A percentile compares a stretch with the other conserved stretches of the same genome.
Conservation (phyloP, 2,329 filamentous ascomycete species). For the Paramyrothecium roridum region DNA sequence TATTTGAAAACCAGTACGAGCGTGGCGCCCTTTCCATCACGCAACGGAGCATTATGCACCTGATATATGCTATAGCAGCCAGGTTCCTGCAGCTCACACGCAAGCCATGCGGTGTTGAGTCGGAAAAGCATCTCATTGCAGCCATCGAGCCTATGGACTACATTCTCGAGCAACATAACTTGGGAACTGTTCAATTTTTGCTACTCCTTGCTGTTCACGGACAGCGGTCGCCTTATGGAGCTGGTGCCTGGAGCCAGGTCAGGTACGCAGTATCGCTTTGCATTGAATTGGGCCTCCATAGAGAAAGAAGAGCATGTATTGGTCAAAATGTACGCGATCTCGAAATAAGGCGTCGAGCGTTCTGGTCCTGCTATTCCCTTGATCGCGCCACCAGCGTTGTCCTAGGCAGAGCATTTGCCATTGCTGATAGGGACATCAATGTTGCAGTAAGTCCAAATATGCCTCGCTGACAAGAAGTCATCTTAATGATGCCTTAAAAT, state of each 20-base stretch:
- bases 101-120: conserved; percentile 18
- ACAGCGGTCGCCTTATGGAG: conserved; percentile 28
- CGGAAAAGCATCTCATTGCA: conserved; percentile 22
- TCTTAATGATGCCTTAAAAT: background rate
- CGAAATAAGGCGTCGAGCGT: conserved; percentile 25
- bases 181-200: conserved; percentile 26
- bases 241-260: conserved; percentile 29
- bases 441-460: conserved; percentile 15
- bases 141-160: conserved; percentile 26
- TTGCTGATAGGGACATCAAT: conserved; percentile 29
- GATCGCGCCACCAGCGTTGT: conserved; percentile 28
- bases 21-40: conserved; percentile 13
- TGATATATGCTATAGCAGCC: conserved; percentile 20
- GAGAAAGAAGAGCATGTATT: conserved; percentile 5
- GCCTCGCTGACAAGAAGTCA: background rate
- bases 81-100: conserved; percentile 19
- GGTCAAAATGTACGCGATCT: conserved; percentile 9
- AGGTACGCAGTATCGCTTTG: conserved; percentile 24
- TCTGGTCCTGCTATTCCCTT: conserved; percentile 31
- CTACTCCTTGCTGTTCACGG: conserved; percentile 28
- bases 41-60: conserved; percentile 19
- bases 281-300: conserved; percentile 28
- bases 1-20: conserved; percentile 14
- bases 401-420: conserved; percentile 29
- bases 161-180: conserved; percentile 27